These are phyloP conservation scores for Mimosa bimucronata DNA, from an alignment of 306 rosid species.

Conservation along the genomic window DNA sequence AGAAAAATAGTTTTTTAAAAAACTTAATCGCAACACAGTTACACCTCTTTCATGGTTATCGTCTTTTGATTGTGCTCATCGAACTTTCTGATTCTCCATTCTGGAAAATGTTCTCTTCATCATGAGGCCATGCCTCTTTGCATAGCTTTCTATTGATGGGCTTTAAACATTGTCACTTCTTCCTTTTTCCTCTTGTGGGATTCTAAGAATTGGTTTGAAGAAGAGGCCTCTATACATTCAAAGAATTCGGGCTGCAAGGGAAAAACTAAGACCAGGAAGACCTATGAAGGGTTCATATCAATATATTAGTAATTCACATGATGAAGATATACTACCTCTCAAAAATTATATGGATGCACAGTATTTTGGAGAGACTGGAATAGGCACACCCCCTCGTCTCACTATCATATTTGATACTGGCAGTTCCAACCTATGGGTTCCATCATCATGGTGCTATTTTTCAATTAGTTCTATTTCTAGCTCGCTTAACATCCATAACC, in stretches of 20 bases:
- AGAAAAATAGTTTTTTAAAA: neutral
- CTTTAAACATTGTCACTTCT: constrained; percentile 57
- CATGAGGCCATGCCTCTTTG: constrained; percentile 62
- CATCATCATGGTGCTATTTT: constrained; percentile 79
- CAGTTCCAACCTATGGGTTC: constrained; percentile 96
- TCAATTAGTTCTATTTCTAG: constrained; percentile 58
- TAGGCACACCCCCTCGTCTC: constrained; percentile 84
- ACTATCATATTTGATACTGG: constrained; percentile 87
- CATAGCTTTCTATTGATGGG: constrained; percentile 64
- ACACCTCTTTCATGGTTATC: constrained; percentile 6
- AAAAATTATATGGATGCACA: constrained; percentile 85
- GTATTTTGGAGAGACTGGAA: constrained; percentile 82
- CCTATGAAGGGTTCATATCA: constrained; percentile 35
- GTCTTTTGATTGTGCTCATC: constrained; percentile 27
- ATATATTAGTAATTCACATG: constrained; percentile 39
- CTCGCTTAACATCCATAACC: constrained; percentile 19
- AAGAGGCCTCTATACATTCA: constrained; percentile 68
- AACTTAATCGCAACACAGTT: constrained; percentile 5
- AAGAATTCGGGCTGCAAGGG: constrained; percentile 58
- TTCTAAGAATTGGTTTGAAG: constrained; percentile 64
- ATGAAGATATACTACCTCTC: constrained; percentile 61
- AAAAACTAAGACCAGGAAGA: constrained; percentile 41
- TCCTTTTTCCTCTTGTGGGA: constrained; percentile 64
- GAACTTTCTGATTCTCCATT: constrained; percentile 21
- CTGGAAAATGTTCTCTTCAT: constrained; percentile 34